A percentile compares a stretch with the other conserved stretches of the same genome.
These are phyloP conservation scores for Monilinia aucupariae DNA, from an alignment of 2,329 filamentous ascomycete genomes.

Conservation along the genomic window DNA sequence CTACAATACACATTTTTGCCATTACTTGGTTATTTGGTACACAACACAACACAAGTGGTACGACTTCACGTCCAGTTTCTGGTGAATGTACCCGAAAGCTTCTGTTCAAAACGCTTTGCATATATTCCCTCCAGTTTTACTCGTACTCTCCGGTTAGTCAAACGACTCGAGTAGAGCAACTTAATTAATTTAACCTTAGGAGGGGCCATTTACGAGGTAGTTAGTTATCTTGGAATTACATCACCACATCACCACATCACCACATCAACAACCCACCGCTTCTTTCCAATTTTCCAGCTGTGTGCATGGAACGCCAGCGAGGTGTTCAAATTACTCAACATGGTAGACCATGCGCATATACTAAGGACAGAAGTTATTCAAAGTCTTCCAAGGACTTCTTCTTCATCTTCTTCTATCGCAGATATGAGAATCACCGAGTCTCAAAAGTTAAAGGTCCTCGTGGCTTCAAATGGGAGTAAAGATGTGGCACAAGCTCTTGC, in stretches of 20 bases:
- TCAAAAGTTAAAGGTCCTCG: slow-evolving; percentile 54
- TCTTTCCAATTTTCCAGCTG: background rate
- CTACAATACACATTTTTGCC: no score
- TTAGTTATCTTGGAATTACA: background rate
- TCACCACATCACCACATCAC: background rate
- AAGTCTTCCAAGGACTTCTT: slow-evolving; percentile 25
- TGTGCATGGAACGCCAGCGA: background rate
- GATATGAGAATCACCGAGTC: slow-evolving; percentile 44
- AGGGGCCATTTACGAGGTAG: background rate
- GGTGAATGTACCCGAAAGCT: no score
- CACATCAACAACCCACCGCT: slow-evolving; percentile 11
- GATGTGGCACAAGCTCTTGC: slow-evolving; percentile 62
- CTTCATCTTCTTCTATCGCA: slow-evolving; percentile 29
- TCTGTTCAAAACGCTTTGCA: background rate
- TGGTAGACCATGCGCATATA: slow-evolving; percentile 23
- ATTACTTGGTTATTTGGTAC: no score
- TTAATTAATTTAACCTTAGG: background rate
- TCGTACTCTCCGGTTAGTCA: background rate
- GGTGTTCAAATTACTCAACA: slow-evolving; percentile 1
- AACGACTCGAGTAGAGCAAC: no score
- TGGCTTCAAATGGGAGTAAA: slow-evolving; percentile 59
- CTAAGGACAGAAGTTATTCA: slow-evolving; percentile 19
- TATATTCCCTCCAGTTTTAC: background rate
- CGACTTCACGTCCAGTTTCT: background rate
- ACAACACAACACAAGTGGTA: no score